phyloP scores from a whole-genome alignment of 75 land plant species.

The Cunninghamia lanceolata region DNA sequence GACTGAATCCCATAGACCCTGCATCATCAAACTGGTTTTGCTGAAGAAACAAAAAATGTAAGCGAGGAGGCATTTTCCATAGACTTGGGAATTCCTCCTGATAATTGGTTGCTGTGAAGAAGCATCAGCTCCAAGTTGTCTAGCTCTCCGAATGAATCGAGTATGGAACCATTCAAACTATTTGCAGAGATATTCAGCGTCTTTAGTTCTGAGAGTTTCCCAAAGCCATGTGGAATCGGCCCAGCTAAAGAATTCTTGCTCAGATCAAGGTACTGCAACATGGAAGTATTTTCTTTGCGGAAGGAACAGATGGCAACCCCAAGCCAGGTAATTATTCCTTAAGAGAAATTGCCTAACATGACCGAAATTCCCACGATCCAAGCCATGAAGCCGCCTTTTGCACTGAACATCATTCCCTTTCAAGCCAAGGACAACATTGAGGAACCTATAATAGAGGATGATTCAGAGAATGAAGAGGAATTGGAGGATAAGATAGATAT shows the following conservation, averaged over 20 bases:
- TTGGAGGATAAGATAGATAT: too few species aligned
- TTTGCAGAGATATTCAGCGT: not conserved
- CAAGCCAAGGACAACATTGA: too few species aligned
- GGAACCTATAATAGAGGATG: too few species aligned
- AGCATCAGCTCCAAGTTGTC: not conserved
- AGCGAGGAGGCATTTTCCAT: not conserved
- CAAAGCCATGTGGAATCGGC: not conserved
- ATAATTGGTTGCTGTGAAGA: not conserved
- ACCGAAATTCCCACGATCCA: too few species aligned
- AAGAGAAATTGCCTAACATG: too few species aligned
- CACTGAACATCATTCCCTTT: too few species aligned
- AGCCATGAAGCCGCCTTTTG: too few species aligned
- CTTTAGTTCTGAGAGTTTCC: not conserved
- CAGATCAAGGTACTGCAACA: not conserved
- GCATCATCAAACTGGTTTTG: not conserved
- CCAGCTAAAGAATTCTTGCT: not conserved
- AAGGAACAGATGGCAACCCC: too few species aligned
- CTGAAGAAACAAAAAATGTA: not conserved
- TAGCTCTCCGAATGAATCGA: not conserved
- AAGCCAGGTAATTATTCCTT: too few species aligned
- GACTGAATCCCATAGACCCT: too few species aligned
- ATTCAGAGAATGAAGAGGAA: too few species aligned
- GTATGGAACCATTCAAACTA: not conserved
- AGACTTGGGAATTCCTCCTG: not conserved
- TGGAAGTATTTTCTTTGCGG: too few species aligned